Percentiles rank a stretch among this genome's conserved stretches.
phyloP scores from a whole-genome alignment of 1,284 basidiomycete species.

The Moesziomyces aphidis region DNA sequence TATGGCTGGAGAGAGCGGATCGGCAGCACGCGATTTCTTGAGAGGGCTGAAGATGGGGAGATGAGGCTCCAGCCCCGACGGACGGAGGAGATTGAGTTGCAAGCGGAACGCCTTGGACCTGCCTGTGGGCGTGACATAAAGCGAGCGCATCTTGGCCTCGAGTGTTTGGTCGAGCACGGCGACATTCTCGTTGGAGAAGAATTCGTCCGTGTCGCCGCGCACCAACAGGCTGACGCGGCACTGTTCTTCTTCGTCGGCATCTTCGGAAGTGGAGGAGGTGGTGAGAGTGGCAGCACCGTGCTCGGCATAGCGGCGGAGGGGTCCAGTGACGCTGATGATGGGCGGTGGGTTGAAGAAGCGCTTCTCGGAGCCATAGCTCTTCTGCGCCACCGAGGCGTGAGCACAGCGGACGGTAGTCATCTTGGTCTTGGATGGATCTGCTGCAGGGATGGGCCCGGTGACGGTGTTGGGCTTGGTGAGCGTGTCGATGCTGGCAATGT shows the following conservation, averaged over 20 bases:
- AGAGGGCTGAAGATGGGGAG: conserved; percentile 47
- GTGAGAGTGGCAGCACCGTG: conserved; percentile 36
- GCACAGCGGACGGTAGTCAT: conserved; percentile 83
- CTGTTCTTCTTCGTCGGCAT: conserved; percentile 39
- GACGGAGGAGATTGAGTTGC: conserved; percentile 72
- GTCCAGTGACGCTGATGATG: conserved; percentile 85
- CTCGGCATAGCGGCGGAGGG: conserved; percentile 66
- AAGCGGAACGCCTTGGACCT: conserved; percentile 90
- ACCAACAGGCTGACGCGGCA: conserved; percentile 79
- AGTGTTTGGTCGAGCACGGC: conserved; percentile 71
- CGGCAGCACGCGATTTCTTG: conserved; percentile 34
- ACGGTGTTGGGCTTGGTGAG: conserved; percentile 38
- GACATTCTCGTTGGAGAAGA: conserved; percentile 66
- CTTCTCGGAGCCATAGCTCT: conserved; percentile 91
- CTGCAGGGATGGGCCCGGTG: conserved; percentile 39
- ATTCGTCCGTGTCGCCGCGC: conserved; percentile 83
- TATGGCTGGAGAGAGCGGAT: conserved; percentile 25
- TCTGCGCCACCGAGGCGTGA: conserved; percentile 89
- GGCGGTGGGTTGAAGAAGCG: conserved; percentile 89
- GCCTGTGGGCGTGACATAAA: conserved; percentile 86
- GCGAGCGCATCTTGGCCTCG: conserved; percentile 86
- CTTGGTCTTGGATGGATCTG: conserved; percentile 25
- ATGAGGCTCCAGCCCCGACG: conserved; percentile 36
- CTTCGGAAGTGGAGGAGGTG: conserved; percentile 26
- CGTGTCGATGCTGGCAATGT: conserved; percentile 43